Percentiles rank a stretch among this genome's conserved stretches.
Conservation (phyloP, 495 filamentous ascomycete species). For the Ascobolus immersus region DNA sequence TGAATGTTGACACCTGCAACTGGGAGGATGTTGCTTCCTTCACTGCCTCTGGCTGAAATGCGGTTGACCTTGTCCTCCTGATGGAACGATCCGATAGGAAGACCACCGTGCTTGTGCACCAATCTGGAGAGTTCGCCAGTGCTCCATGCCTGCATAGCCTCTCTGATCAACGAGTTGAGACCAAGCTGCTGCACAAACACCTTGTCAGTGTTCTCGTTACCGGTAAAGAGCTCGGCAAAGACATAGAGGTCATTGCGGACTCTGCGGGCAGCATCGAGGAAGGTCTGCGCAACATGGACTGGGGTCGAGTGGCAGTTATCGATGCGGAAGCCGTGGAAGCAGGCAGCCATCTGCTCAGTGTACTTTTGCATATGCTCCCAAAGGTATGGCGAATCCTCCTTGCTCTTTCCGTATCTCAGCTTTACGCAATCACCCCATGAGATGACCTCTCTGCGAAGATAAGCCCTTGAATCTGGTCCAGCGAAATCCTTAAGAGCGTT, state of each 20-base stretch:
- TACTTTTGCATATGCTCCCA: conserved; percentile 94
- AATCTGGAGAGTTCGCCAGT: conserved; percentile 73
- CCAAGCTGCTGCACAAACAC: conserved; percentile 80
- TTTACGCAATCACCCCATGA: conserved; percentile 98
- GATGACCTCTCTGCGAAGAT: conserved; percentile 82
- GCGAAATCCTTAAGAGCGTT: conserved; percentile 86
- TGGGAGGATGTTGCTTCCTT: not conserved
- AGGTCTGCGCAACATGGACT: conserved; percentile 70
- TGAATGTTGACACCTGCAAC: conserved; percentile 53
- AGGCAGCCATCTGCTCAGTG: conserved; percentile 76
- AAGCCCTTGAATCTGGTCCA: conserved; percentile 64
- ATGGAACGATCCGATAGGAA: conserved; percentile 90
- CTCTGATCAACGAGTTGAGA: conserved; percentile 69
- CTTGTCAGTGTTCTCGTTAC: conserved; percentile 86
- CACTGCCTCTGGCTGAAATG: conserved; percentile 21
- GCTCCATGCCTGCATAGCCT: conserved; percentile 97
- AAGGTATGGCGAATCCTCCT: conserved; percentile 69
- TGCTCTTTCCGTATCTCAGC: conserved; percentile 61
- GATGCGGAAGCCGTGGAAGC: conserved; percentile 85
- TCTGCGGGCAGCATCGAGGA: conserved; percentile 71
- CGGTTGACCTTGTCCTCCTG: no score
- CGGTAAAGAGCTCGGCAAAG: conserved; percentile 89
- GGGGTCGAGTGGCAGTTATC: conserved; percentile 98
- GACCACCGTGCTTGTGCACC: conserved; percentile 80
- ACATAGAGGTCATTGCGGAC: conserved; percentile 76